phyloP scores from a whole-genome alignment of 192 early-diverging fungal genomes.

The Kappamyces sp. region DNA sequence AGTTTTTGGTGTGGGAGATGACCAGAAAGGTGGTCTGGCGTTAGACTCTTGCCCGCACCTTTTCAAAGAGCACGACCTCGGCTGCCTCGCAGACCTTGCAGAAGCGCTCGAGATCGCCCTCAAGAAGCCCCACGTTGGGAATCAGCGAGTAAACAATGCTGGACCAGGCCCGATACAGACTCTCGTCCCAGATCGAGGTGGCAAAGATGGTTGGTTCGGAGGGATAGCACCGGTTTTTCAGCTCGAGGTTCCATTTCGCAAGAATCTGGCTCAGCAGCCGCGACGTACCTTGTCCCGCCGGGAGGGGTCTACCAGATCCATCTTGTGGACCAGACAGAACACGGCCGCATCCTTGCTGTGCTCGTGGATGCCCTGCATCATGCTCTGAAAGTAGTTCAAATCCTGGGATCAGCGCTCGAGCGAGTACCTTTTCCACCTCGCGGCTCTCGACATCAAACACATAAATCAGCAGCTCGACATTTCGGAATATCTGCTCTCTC shows the following conservation, averaged over 20 bases:
- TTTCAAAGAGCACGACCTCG: slow-evolving; percentile 93
- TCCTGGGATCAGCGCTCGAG: slow-evolving; percentile 34
- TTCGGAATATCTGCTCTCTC: slow-evolving; percentile 91
- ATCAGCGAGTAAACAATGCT: slow-evolving; percentile 92
- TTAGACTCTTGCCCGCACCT: slow-evolving; percentile 12
- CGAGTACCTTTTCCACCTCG: slow-evolving; percentile 62
- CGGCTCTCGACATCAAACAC: slow-evolving; percentile 94
- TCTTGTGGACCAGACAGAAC: slow-evolving; percentile 96
- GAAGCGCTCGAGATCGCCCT: slow-evolving; percentile 74
- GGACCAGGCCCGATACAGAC: slow-evolving; percentile 94
- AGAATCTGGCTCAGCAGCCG: slow-evolving; percentile 48
- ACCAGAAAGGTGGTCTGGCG: slow-evolving; percentile 80
- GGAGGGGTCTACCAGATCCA: slow-evolving; percentile 84
- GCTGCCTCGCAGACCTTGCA: slow-evolving; percentile 80
- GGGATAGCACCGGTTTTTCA: slow-evolving; percentile 64
- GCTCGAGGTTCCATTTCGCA: slow-evolving; percentile 53
- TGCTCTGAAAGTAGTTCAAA: slow-evolving; percentile 83
- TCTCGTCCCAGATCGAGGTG: slow-evolving; percentile 91
- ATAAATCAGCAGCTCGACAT: slow-evolving; percentile 98
- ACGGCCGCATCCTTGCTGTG: slow-evolving; percentile 87
- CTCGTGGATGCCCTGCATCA: slow-evolving; percentile 70
- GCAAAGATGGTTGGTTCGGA: slow-evolving; percentile 62
- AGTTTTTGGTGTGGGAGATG: slow-evolving; percentile 69
- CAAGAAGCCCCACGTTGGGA: slow-evolving; percentile 80
- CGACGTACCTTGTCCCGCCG: slow-evolving; percentile 54